Evolutionary conservation across 305 asterid genomes (phyloP).

Genomic region (Fraxinus albicans): DNA sequence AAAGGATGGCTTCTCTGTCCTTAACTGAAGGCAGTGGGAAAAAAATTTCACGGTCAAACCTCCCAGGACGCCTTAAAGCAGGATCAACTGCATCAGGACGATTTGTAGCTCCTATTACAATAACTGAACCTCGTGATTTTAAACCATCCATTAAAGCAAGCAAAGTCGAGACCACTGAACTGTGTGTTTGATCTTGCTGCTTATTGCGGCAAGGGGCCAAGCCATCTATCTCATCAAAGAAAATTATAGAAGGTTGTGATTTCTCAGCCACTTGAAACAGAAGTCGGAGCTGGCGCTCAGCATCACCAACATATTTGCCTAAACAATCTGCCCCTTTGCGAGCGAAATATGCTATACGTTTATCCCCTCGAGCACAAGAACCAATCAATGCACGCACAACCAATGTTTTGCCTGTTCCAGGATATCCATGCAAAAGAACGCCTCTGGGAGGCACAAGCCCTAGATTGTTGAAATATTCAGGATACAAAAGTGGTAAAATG

Average conservation of each 20-base stretch:
- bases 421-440: conserved; percentile 94
- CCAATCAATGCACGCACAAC: conserved; percentile 99
- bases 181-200: conserved; percentile 98
- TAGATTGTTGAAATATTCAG: conserved; percentile 77
- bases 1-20: conserved; percentile 90
- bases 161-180: conserved; percentile 96
- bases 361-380: conserved; percentile 94
- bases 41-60: conserved; percentile 94
- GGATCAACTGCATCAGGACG: conserved; percentile 98
- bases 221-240: conserved; percentile 98
- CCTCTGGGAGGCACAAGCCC: conserved; percentile 98
- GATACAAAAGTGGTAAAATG: conserved; percentile 88
- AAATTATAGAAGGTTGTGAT: conserved; percentile 96
- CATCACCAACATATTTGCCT: conserved; percentile 98
- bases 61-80: conserved; percentile 97
- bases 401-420: conserved; percentile 98
- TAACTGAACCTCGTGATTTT: conserved; percentile 95
- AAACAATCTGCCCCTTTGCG: conserved; percentile 99
- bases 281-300: conserved; percentile 97
- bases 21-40: conserved; percentile 87
- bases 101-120: conserved; percentile 98
- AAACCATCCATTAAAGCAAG: conserved; percentile 98
- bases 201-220: conserved; percentile 94
- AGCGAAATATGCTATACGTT: conserved; percentile 93
- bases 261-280: conserved; percentile 96